These are phyloP conservation scores for Monilinia fructigena DNA, from an alignment of 2,329 filamentous ascomycete species.

Conservation along the genomic window DNA sequence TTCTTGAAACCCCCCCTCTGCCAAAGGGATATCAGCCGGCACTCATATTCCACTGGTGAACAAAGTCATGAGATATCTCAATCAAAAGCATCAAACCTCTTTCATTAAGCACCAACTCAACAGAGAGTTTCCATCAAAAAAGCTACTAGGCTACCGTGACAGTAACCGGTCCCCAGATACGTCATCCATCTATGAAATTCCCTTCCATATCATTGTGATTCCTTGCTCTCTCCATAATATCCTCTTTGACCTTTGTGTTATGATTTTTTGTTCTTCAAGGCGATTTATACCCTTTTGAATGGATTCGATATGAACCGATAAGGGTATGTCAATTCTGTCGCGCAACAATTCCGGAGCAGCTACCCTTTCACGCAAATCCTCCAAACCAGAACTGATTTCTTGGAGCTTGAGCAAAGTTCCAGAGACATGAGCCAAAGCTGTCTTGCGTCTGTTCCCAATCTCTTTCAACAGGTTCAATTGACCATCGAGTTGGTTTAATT, in stretches of 20 bases:
- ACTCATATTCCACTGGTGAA: background rate
- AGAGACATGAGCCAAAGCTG: slow-evolving; percentile 66
- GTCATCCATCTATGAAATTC: slow-evolving; percentile 34
- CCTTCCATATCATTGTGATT: slow-evolving; percentile 47
- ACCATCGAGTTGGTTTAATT: slow-evolving; percentile 58
- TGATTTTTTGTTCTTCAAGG: slow-evolving; percentile 62
- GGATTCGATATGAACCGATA: slow-evolving; percentile 72
- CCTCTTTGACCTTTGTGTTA: slow-evolving; percentile 56
- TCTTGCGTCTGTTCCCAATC: slow-evolving; percentile 64
- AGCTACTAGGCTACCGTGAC: background rate
- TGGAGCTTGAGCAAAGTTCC: slow-evolving; percentile 70
- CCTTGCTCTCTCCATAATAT: slow-evolving; percentile 54
- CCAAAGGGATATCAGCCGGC: background rate
- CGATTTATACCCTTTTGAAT: slow-evolving; percentile 72
- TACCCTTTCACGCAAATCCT: slow-evolving; percentile 70
- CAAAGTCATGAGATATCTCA: background rate
- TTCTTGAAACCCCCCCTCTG: background rate
- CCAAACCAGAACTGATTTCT: slow-evolving; percentile 67
- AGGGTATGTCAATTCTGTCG: slow-evolving; percentile 54
- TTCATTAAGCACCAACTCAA: background rate
- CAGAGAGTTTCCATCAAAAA: background rate
- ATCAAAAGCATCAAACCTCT: background rate
- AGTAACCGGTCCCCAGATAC: background rate
- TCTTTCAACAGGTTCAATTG: slow-evolving; percentile 64
- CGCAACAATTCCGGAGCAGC: slow-evolving; percentile 62